A percentile compares a stretch with the other conserved stretches of the same genome.
These are phyloP conservation scores for Saturnispora gosingensis DNA, from an alignment of 805 yeast species.

Conservation along the genomic window DNA sequence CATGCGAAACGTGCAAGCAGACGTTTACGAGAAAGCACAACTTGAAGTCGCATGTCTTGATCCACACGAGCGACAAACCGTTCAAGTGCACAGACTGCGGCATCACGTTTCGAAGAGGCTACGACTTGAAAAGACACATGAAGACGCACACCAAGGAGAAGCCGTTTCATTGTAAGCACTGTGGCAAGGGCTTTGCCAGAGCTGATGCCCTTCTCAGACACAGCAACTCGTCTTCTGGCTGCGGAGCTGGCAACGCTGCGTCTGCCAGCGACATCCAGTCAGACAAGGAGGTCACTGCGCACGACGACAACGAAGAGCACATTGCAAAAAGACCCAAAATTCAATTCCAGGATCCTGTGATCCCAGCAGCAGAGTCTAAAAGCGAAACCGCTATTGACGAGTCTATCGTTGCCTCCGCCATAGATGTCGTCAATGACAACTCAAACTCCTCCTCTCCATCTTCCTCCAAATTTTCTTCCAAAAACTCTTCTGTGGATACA, in stretches of 20 bases:
- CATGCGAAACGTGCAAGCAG: constrained; percentile 53
- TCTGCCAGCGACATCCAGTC: neutral
- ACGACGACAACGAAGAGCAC: neutral
- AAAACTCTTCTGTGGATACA: neutral
- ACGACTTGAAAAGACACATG: constrained; percentile 68
- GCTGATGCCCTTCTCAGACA: constrained; percentile 72
- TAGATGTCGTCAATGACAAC: neutral
- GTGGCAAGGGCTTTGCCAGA: constrained; percentile 61
- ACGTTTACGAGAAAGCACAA: constrained; percentile 66
- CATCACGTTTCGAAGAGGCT: constrained; percentile 57
- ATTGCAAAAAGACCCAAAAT: neutral
- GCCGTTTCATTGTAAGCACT: constrained; percentile 52
- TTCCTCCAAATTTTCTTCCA: neutral
- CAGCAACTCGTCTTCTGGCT: constrained; percentile 32
- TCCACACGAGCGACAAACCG: constrained; percentile 58
- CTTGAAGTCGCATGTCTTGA: constrained; percentile 60
- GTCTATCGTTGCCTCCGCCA: neutral
- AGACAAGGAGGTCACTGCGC: neutral
- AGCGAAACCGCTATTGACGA: neutral
- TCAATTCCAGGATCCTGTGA: neutral
- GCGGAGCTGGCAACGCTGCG: constrained; percentile 10
- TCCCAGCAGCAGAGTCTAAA: neutral
- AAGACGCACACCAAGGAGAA: constrained; percentile 70
- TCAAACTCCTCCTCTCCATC: neutral
- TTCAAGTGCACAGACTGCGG: constrained; percentile 54